Base-by-base conservation (phyloP, 2,329 filamentous ascomycete species). In the Sporothrix luriei region DNA sequence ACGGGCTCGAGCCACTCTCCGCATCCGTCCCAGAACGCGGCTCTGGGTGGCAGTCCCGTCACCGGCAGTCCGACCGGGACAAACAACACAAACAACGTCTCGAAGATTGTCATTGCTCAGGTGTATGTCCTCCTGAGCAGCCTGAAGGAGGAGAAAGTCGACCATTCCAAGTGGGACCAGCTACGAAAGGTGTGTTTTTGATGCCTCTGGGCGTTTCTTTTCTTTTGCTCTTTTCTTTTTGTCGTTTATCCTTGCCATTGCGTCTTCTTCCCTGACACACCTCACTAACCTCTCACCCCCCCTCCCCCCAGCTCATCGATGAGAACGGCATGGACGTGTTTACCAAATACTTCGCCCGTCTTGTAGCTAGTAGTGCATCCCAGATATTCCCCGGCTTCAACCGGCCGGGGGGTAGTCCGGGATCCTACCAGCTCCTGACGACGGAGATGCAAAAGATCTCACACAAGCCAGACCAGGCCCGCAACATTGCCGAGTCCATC, bases 241-340 rank as follows among this genome's bases (percentile, higher is more conserved):
- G 26, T 52, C 43, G 4, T 49, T 24, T 21, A 16, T 26, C 14
- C 9, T 4, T 29, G 5, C 43, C 14, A 19, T 14, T 21, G 38
- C 21, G 19, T n/a, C 5, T 21, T 38, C n/a, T 48, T 21, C 10
- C n/a, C 10, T 24, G 14, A 33, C 11, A 29, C 40, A 5, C 29
- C 1, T 21, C 1, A 16, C 21, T 24, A 21, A 19, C 26, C 21
- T 13, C 24, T 33, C 26, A 19, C n/a, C 29, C 21, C 11, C 24
- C 43, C 11, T 19, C 43, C 29, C n/a, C 11, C 24, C 74, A 97
- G 92, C 89, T 98, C 79, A 91, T 98, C 83, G 90, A 97, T 88
- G 94, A 94, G 77, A 90, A 97, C 93, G 94, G 94, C 78, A 99
- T 99, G 94, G 96, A 99, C 85, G 93, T 97, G 78, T 97, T 94